Evolutionary conservation across 1,284 basidiomycete species (phyloP).

Genomic region (Lentinula novae-zelandiae): DNA sequence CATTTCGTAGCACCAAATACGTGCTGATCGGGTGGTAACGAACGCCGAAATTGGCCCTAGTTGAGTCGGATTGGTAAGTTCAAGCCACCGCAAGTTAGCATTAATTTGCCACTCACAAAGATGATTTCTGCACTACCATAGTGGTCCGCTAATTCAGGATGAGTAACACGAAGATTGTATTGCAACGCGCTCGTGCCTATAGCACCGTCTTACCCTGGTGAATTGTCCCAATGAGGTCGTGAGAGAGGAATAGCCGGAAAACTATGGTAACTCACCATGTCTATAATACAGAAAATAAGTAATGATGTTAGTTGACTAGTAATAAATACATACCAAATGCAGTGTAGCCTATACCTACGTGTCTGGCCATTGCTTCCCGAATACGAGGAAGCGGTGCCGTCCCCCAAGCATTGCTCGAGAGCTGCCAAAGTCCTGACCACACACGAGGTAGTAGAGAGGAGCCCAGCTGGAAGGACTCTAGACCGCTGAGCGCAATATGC

Average conservation of each 20-base stretch:
- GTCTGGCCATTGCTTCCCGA: slow-evolving; percentile 60
- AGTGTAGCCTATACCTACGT: slow-evolving; percentile 62
- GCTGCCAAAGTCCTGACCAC: slow-evolving; percentile 79
- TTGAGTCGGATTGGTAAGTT: background rate
- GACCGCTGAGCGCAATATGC: slow-evolving; percentile 4
- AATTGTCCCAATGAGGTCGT: background rate
- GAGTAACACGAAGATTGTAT: slow-evolving; percentile 5
- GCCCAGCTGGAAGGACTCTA: slow-evolving; percentile 60
- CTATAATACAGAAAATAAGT: slow-evolving; percentile 26
- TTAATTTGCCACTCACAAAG: slow-evolving; percentile 47
- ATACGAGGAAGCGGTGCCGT: slow-evolving; percentile 64
- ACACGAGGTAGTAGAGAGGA: slow-evolving; percentile 59
- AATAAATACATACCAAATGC: slow-evolving; percentile 59
- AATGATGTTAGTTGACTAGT: slow-evolving; percentile 4
- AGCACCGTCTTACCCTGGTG: background rate
- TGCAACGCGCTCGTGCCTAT: background rate
- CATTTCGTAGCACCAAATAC: slow-evolving; percentile 77
- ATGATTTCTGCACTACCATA: slow-evolving; percentile 78
- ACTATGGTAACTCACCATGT: slow-evolving; percentile 43
- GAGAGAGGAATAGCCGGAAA: background rate
- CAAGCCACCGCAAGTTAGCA: slow-evolving; percentile 1
- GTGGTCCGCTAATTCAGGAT: slow-evolving; percentile 59
- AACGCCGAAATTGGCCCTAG: slow-evolving; percentile 67
- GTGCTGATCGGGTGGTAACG: slow-evolving; percentile 34
- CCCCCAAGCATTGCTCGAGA: slow-evolving; percentile 81